These are phyloP conservation scores for Meyerozyma elateridarum DNA, from an alignment of 1,139 yeast genomes.

Conservation along the genomic window DNA sequence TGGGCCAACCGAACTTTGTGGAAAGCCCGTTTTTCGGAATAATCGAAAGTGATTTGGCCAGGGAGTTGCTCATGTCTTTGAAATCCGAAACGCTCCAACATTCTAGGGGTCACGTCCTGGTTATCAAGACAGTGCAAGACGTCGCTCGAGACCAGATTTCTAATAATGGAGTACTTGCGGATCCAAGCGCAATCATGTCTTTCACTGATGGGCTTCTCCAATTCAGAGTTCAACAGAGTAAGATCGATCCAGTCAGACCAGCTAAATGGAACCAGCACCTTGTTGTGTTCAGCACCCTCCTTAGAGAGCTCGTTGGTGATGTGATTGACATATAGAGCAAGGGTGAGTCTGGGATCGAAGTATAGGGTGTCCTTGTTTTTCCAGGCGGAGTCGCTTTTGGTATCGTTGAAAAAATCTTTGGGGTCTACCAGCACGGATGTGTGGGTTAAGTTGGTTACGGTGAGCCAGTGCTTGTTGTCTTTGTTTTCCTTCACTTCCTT, in stretches of 20 bases:
- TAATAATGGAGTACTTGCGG: slow-evolving; percentile 7
- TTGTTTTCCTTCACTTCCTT: not conserved
- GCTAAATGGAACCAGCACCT: slow-evolving; percentile 13
- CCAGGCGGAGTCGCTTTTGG: slow-evolving; percentile 9
- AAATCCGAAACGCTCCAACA: slow-evolving; percentile 7
- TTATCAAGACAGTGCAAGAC: slow-evolving; percentile 10
- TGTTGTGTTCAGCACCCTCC: not conserved
- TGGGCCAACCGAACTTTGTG: slow-evolving; percentile 7
- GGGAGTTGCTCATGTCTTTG: slow-evolving; percentile 8
- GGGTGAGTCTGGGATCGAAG: slow-evolving; percentile 16
- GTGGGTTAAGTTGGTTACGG: slow-evolving; percentile 9
- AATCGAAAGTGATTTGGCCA: slow-evolving; percentile 7
- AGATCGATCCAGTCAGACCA: slow-evolving; percentile 20
- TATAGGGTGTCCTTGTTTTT: slow-evolving; percentile 11
- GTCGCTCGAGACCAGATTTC: slow-evolving; percentile 4
- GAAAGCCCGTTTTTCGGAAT: slow-evolving; percentile 7
- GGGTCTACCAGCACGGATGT: slow-evolving; percentile 9
- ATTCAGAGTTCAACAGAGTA: slow-evolving; percentile 10
- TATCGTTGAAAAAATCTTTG: slow-evolving; percentile 9
- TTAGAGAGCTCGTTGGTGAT: slow-evolving; percentile 7
- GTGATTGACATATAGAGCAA: slow-evolving; percentile 13
- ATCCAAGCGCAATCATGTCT: slow-evolving; percentile 14
- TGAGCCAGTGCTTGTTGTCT: slow-evolving; percentile 9
- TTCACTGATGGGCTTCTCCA: slow-evolving; percentile 11
- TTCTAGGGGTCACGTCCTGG: slow-evolving; percentile 7